phyloP scores from a whole-genome alignment of 2,329 filamentous ascomycete species.

The Lachnellula occidentalis region DNA sequence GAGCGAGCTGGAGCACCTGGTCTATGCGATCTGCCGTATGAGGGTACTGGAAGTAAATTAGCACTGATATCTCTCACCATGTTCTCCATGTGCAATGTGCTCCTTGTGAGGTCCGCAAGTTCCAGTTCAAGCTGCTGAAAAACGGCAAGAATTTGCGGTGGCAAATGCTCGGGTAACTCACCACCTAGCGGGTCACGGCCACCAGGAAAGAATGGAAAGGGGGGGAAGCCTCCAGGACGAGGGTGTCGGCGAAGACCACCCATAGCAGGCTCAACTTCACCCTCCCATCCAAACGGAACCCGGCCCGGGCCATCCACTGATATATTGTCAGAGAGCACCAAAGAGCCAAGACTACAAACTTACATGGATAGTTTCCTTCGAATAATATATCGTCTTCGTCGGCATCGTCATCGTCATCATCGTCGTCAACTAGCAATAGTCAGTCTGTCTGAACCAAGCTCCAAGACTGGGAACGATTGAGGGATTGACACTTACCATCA shows the following conservation, averaged over 20 bases:
- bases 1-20: slow-evolving; percentile 47
- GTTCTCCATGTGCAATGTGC: too few species aligned
- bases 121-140: too few species aligned
- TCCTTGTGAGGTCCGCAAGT: too few species aligned
- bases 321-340: slow-evolving; percentile 4
- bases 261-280: slow-evolving; percentile 45
- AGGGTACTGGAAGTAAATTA: slow-evolving; percentile 32
- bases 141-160: too few species aligned
- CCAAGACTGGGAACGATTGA: neutral
- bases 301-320: slow-evolving; percentile 24
- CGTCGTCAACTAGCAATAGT: slow-evolving; percentile 46
- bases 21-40: slow-evolving; percentile 47
- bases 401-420: slow-evolving; percentile 63
- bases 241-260: slow-evolving; percentile 43
- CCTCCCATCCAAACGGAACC: slow-evolving; percentile 52
- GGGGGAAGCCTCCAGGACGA: slow-evolving; percentile 45
- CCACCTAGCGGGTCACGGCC: slow-evolving; percentile 49
- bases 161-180: slow-evolving; percentile 29
- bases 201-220: slow-evolving; percentile 58
- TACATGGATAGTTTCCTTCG: slow-evolving; percentile 54
- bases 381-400: slow-evolving; percentile 63
- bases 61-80: slow-evolving; percentile 11
- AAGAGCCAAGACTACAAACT: slow-evolving; percentile 27
- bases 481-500: slow-evolving; percentile 37
- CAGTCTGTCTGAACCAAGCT: slow-evolving; percentile 11